Conservation (phyloP, 805 yeast genomes). For the Yamadazyma philogaea region DNA sequence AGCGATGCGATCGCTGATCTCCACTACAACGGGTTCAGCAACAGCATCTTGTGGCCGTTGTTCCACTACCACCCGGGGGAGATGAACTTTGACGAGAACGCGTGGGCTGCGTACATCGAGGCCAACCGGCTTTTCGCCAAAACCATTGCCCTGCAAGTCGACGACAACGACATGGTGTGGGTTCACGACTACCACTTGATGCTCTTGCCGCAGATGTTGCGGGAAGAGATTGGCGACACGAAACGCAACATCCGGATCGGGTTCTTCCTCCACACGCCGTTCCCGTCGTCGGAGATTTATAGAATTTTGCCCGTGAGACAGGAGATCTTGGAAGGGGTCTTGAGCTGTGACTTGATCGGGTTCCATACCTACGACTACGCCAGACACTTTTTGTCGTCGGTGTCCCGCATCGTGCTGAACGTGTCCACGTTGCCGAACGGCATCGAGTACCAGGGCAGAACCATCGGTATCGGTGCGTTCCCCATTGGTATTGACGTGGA, state of each 20-base stretch:
- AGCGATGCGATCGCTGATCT: slow-evolving; percentile 89
- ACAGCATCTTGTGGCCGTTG: slow-evolving; percentile 94
- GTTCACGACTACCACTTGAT: slow-evolving; percentile 96
- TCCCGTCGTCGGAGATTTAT: slow-evolving; percentile 95
- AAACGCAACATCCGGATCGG: slow-evolving; percentile 71
- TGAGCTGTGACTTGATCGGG: slow-evolving; percentile 92
- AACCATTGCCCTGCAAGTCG: slow-evolving; percentile 62
- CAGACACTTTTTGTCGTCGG: slow-evolving; percentile 88
- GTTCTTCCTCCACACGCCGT: slow-evolving; percentile 94
- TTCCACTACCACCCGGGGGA: slow-evolving; percentile 99
- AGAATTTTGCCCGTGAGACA: slow-evolving; percentile 92
- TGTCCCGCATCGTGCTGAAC: slow-evolving; percentile 70
- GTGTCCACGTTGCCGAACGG: slow-evolving; percentile 89
- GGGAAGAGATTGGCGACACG: slow-evolving; percentile 53
- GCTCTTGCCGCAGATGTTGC: slow-evolving; percentile 86
- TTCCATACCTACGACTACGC: slow-evolving; percentile 99
- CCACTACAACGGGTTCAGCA: slow-evolving; percentile 94
- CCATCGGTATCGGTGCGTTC: slow-evolving; percentile 89
- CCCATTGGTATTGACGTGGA: slow-evolving; percentile 99
- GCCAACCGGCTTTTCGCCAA: slow-evolving; percentile 84
- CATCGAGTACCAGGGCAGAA: slow-evolving; percentile 69
- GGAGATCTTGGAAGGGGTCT: slow-evolving; percentile 86
- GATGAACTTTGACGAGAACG: slow-evolving; percentile 94
- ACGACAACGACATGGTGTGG: slow-evolving; percentile 91
- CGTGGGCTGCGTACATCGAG: slow-evolving; percentile 96